phyloP scores from a whole-genome alignment of 2,329 filamentous ascomycete genomes.

The Pezicula carpinea region DNA sequence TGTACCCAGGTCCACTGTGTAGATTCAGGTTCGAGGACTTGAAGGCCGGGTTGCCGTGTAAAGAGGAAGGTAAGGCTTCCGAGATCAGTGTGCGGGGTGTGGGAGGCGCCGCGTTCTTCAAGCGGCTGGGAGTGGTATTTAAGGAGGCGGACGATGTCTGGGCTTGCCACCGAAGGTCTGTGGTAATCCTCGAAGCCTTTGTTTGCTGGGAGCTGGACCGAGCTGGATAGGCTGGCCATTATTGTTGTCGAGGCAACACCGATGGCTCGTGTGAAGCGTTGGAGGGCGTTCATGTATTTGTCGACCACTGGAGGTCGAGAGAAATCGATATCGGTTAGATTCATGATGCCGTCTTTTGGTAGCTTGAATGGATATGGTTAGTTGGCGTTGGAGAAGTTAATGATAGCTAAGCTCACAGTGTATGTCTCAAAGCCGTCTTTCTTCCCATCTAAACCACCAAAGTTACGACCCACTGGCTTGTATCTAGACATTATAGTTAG shows the following conservation, averaged over 20 bases:
- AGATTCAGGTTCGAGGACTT: not conserved
- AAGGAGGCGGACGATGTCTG: not conserved
- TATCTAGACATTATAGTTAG: not conserved
- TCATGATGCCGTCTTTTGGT: not conserved
- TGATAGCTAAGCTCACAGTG: not conserved
- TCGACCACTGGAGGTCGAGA: not conserved
- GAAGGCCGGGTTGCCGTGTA: not conserved
- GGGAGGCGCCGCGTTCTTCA: not conserved
- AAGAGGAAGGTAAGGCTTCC: not conserved
- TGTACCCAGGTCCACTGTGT: slow-evolving; percentile 17
- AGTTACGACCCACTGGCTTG: not conserved
- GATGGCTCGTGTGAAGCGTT: not conserved
- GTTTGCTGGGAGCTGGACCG: not conserved
- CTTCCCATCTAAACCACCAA: not conserved
- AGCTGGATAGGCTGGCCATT: not conserved
- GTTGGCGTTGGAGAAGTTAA: no score
- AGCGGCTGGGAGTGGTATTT: not conserved
- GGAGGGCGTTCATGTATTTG: not conserved
- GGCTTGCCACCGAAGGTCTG: not conserved
- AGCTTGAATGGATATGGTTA: not conserved
- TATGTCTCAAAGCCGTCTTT: not conserved
- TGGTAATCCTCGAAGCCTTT: not conserved
- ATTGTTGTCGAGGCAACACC: not conserved
- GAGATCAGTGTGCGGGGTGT: not conserved
- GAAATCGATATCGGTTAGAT: not conserved